Base-by-base conservation (phyloP, 805 yeast species). In the Starmera amethionina region DNA sequence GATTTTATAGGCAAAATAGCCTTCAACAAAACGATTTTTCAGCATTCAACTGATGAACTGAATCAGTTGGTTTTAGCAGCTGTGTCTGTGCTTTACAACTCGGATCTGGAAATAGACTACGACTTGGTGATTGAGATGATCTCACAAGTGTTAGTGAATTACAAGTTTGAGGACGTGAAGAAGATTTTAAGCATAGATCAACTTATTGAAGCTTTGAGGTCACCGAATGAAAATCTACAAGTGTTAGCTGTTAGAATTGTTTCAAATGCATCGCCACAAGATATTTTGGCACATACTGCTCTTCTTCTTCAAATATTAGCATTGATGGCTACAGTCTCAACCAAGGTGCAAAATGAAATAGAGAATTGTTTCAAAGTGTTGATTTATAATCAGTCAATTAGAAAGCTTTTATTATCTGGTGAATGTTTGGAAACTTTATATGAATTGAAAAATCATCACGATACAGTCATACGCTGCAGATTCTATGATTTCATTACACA, bases 221-320 rank as follows among this genome's bases (percentile, higher is more conserved):
- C 58, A 2, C 41, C 37, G 0, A 46, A 43, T 27, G 42, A 35
- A 14, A 44, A 47, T 22, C 30, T 53, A 8, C 54, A 51, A 35
- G 40, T 44, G 13, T 30, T 50, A 5, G 52, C 53, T 3, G 10
- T 54, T 33, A 48, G 43, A 35, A 48, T 50, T 18, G 32, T 49
- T 9, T 32, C 49, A 8, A 50, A 36, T 34, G 52, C 59, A 1
- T 35, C 42, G 7, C 57, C 57, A 1, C 42, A 46, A 6, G 59
- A 54, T 32, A 37, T 51, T 15, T 11, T 54, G 1, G 47, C 58
- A 6, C 49, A 52, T 15, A 49, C 58, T 0, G 51, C 46, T 31
- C 31, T 54, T 4, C 29, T 54, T 8, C 52, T 51, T 15, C 25
- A 25, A 2, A 31, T 40, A 4, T 25, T 53, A 8, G 39, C 38